Evolutionary conservation across 2,329 filamentous ascomycete species (phyloP).

Genomic region (Aspergillus viridinutans): DNA sequence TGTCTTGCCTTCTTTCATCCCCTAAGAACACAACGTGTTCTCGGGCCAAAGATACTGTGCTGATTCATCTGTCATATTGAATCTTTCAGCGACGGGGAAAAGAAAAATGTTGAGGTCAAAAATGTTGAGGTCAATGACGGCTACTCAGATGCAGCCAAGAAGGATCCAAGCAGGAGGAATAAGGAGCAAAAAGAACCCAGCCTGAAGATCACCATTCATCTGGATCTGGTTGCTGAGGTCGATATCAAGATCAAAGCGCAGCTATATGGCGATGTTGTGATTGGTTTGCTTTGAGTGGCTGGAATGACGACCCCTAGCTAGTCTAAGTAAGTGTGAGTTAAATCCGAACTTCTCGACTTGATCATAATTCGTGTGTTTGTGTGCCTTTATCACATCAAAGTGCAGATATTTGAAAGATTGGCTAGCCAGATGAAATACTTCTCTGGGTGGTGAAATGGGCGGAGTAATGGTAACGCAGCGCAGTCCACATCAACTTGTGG

Average conservation of each 20-base stretch:
- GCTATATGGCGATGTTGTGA: conserved; percentile 2
- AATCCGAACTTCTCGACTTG: background rate
- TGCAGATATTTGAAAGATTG: too few relatives aligned
- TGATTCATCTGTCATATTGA: background rate
- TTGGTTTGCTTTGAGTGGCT: conserved; percentile 2
- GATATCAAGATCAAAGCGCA: background rate
- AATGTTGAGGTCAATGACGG: background rate
- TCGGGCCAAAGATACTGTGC: background rate
- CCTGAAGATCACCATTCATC: background rate
- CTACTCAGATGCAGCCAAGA: background rate
- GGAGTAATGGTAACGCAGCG: too few relatives aligned
- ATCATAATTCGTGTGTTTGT: background rate
- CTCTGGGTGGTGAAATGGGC: too few relatives aligned
- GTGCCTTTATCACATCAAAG: too few relatives aligned
- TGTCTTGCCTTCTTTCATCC: background rate
- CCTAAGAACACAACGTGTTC: background rate
- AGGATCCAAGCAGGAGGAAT: background rate
- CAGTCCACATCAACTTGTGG: too few relatives aligned
- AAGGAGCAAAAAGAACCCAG: background rate
- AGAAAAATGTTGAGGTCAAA: too few relatives aligned
- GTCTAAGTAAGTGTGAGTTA: background rate
- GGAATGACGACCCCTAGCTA: background rate
- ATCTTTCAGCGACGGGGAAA: background rate
- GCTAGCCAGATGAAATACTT: too few relatives aligned
- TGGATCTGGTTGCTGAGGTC: background rate